Base-by-base conservation (phyloP, 1,139 yeast genomes). In the Debaryomyces nepalensis region DNA sequence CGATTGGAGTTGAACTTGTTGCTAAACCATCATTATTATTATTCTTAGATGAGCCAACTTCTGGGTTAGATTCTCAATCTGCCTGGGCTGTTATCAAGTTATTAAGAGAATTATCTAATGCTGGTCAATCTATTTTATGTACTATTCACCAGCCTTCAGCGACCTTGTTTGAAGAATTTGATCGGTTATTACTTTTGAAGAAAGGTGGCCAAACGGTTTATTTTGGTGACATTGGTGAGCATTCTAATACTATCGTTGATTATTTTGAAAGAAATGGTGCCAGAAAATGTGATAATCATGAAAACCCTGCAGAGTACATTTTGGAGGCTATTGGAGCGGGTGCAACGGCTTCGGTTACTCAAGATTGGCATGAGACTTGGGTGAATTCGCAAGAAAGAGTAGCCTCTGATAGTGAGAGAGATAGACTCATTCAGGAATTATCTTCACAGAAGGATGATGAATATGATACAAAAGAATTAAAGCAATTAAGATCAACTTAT, bases 31-130 rank as follows among this genome's bases (percentile, higher is more conserved):
- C 84, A 51, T 71, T 89, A 44, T 69, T 89, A 48, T 70, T 89
- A 43, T 89, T 89, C 66, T 75, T 89, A 57, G 97, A 89, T 67
- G 97, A 89, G 62, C 97, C 97, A 7, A 89, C 97, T 16, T 88
- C 96, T 5, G 97, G 97, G 58, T 73, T 89, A 52, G 96, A 89
- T 61, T 87, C 96, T 18, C 96, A 88, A 65, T 85, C 96, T 43
- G 95, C 96, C 6, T 87, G 95, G 95, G 81, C 93, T 16, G 81
- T 86, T 55, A 82, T 88, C 61, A 81, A 82, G 58, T 72, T 87
- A 62, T 79, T 87, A 79, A 77, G 88, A 63, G 83, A 82, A 59
- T 73, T 87, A 43, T 86, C 93, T 15, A 73, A 79, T 59, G 82
- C 82, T 51, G 95, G 95, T 19, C 95, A 87, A 64, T 91, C 95